Evolutionary conservation across 768 basidiomycete genomes (phyloP).

Genomic region (Amanita rubescens): DNA sequence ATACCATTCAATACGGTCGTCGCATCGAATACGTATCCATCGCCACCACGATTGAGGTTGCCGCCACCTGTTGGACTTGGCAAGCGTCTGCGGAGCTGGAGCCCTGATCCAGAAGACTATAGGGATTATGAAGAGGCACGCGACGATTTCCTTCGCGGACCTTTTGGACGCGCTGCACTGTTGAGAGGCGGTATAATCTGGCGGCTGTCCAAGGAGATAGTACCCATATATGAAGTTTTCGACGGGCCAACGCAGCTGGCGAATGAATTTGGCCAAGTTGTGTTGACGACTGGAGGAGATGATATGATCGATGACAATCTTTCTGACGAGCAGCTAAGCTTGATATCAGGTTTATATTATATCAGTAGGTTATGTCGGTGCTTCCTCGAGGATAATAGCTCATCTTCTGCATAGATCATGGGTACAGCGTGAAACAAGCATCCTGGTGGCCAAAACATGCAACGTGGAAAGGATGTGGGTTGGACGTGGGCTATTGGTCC

Average conservation of each 20-base stretch:
- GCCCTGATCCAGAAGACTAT: neutral
- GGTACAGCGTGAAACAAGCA: neutral
- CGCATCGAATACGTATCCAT: neutral
- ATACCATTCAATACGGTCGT: neutral
- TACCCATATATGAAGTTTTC: conserved; percentile 1
- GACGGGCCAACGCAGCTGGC: neutral
- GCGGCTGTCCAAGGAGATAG: conserved; percentile 1
- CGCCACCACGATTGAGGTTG: neutral
- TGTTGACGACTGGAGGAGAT: neutral
- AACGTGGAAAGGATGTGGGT: conserved; percentile 1
- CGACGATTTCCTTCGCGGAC: neutral
- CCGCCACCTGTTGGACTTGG: neutral
- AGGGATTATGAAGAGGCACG: neutral
- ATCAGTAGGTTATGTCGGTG: neutral
- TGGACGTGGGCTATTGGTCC: conserved; percentile 7
- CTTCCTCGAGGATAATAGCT: neutral
- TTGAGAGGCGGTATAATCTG: conserved; percentile 5
- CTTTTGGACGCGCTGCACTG: conserved; percentile 1
- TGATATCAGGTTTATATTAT: conserved; percentile 3
- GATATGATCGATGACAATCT: conserved; percentile 2
- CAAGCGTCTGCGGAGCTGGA: neutral
- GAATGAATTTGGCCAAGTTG: neutral
- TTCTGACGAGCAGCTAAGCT: neutral
- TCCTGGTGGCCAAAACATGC: conserved; percentile 7
- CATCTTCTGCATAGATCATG: neutral